These are phyloP conservation scores for Saraca asoca DNA, from an alignment of 331 rosid genomes.

Conservation along the genomic window DNA sequence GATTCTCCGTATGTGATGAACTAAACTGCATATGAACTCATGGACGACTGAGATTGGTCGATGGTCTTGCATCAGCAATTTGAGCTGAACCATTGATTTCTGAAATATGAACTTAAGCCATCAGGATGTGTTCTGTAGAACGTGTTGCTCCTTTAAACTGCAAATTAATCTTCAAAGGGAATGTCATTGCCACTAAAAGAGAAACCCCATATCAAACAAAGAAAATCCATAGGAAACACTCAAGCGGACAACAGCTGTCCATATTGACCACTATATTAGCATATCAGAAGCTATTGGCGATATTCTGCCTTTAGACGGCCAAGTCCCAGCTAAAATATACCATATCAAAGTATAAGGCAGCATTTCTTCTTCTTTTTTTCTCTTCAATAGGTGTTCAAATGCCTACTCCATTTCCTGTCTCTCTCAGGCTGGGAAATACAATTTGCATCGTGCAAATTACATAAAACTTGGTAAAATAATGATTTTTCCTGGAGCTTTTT, in stretches of 20 bases:
- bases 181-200: not conserved
- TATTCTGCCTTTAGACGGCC: not conserved
- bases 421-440: conserved; percentile 7
- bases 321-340: conserved; percentile 11
- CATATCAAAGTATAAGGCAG: conserved; percentile 10
- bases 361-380: conserved; percentile 2
- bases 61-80: conserved; percentile 37
- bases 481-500: not conserved
- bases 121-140: conserved; percentile 19
- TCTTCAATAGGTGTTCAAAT: not conserved
- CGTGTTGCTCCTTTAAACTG: conserved; percentile 17
- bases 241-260: conserved; percentile 10
- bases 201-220: not conserved
- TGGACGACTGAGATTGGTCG: conserved; percentile 47
- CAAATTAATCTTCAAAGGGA: no score
- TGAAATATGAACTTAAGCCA: conserved; percentile 43
- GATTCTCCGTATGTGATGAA: conserved; percentile 45
- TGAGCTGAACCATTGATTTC: conserved; percentile 48
- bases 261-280: conserved; percentile 3
- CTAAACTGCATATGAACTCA: conserved; percentile 49
- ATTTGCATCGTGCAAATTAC: conserved; percentile 24
- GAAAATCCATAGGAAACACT: not conserved
- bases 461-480: not conserved
- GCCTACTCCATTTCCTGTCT: conserved; percentile 4
- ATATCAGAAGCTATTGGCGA: conserved; percentile 14